A percentile compares a stretch with the other conserved stretches of the same genome.
Conservation (phyloP, 108 stramenopile genomes). For the Fragilaria radians region DNA sequence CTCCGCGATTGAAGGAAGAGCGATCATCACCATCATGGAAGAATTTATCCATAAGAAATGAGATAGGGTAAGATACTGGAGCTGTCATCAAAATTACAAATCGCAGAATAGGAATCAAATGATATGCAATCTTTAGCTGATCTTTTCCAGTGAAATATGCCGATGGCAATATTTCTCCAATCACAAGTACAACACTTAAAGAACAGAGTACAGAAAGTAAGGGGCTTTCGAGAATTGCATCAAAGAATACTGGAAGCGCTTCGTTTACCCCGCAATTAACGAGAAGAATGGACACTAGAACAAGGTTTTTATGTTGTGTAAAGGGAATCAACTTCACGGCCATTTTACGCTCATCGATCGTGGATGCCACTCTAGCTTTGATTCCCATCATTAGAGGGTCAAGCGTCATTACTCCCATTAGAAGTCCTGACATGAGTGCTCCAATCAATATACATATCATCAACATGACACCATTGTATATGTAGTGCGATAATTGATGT, state of each 20-base stretch:
- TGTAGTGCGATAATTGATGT: background rate
- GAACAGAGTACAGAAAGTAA: conserved; percentile 80
- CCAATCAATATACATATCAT: conserved; percentile 69
- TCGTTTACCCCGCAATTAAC: conserved; percentile 90
- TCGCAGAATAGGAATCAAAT: conserved; percentile 72
- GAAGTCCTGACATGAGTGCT: conserved; percentile 89
- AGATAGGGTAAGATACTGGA: conserved; percentile 88
- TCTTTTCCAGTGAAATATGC: conserved; percentile 91
- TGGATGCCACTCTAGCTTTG: conserved; percentile 47
- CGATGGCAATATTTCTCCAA: conserved; percentile 77
- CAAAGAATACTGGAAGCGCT: conserved; percentile 92
- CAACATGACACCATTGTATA: conserved; percentile 15
- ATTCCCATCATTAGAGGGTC: conserved; percentile 82
- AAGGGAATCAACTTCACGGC: conserved; percentile 58
- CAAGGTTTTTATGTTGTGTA: conserved; percentile 76
- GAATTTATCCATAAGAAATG: conserved; percentile 65
- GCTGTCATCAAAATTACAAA: conserved; percentile 66
- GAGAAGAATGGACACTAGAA: conserved; percentile 92
- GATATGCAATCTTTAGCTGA: conserved; percentile 73
- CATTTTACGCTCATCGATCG: conserved; percentile 31
- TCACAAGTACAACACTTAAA: conserved; percentile 74
- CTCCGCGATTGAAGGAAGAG: conserved; percentile 40
- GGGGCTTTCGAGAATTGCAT: conserved; percentile 67
- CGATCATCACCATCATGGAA: conserved; percentile 55
- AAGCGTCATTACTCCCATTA: conserved; percentile 85